phyloP scores from a whole-genome alignment of 768 basidiomycete species.

The Scleroderma bovista region DNA sequence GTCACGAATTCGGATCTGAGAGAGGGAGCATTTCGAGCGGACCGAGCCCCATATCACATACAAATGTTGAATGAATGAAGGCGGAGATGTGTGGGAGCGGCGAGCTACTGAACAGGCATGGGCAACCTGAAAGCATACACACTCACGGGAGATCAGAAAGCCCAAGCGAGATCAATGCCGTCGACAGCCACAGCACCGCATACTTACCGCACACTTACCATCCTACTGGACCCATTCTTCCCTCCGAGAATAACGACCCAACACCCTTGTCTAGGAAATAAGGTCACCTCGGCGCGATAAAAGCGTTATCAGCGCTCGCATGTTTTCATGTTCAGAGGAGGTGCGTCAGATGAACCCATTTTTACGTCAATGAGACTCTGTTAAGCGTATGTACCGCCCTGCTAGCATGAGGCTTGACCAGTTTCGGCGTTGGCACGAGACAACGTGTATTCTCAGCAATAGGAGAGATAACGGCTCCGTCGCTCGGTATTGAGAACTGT shows the following conservation, averaged over 20 bases:
- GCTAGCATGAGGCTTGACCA: neutral
- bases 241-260: neutral
- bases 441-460: neutral
- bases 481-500: neutral
- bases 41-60: neutral
- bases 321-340: neutral
- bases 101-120: neutral
- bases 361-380: neutral
- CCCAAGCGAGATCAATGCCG: neutral
- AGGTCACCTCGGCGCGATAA: neutral
- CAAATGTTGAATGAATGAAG: neutral
- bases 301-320: conserved; percentile 6
- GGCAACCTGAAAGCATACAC: neutral
- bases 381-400: neutral
- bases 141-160: neutral
- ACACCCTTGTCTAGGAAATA: neutral
- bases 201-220: neutral
- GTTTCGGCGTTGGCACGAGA: neutral
- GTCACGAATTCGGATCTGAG: neutral
- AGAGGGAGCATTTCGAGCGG: neutral
- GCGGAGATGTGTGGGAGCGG: neutral
- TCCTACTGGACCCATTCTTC: neutral
- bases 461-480: neutral
- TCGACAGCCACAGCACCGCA: neutral
- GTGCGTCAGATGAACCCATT: neutral